A percentile compares a stretch with the other conserved stretches of the same genome.
These are phyloP conservation scores for Colletotrichum sp. DNA, from an alignment of 2,329 filamentous ascomycete genomes.

Conservation along the genomic window DNA sequence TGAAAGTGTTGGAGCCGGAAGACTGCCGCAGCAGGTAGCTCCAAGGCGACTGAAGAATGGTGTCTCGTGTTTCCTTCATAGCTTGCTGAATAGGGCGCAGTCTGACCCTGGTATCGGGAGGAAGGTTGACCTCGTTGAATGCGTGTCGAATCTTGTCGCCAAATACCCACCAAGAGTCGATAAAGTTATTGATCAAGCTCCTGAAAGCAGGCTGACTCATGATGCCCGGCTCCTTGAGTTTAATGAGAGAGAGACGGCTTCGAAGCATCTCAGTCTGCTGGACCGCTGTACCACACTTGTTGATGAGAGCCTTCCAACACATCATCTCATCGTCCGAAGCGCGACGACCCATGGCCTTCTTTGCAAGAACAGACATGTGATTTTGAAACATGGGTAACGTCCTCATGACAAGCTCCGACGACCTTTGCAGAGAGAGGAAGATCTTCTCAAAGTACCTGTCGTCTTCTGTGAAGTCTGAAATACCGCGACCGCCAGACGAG, in stretches of 20 bases:
- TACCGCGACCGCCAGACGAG: slow-evolving; percentile 53
- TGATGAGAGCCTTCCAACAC: slow-evolving; percentile 73
- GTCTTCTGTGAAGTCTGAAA: slow-evolving; percentile 73
- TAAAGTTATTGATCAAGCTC: slow-evolving; percentile 76
- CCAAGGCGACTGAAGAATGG: slow-evolving; percentile 70
- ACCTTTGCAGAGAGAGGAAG: slow-evolving; percentile 75
- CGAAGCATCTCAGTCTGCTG: slow-evolving; percentile 77
- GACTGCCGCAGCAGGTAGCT: slow-evolving; percentile 44
- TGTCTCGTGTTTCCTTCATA: slow-evolving; percentile 78
- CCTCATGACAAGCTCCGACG: slow-evolving; percentile 75
- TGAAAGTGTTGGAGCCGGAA: slow-evolving; percentile 16
- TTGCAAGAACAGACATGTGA: slow-evolving; percentile 69
- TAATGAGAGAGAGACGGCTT: slow-evolving; percentile 76
- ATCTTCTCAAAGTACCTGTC: slow-evolving; percentile 84
- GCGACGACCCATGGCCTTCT: slow-evolving; percentile 65
- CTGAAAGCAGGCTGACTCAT: slow-evolving; percentile 68
- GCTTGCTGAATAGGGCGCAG: slow-evolving; percentile 82
- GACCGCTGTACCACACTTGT: slow-evolving; percentile 73
- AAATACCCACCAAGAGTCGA: slow-evolving; percentile 72
- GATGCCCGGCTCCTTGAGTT: slow-evolving; percentile 82
- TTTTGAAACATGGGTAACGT: slow-evolving; percentile 73
- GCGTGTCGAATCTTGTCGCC: slow-evolving; percentile 63
- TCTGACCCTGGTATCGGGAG: slow-evolving; percentile 72
- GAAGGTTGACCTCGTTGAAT: slow-evolving; percentile 56
- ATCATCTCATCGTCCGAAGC: slow-evolving; percentile 65